Evolutionary conservation across 106 monocot genomes (phyloP).

Genomic region (Phalaenopsis equestris): DNA sequence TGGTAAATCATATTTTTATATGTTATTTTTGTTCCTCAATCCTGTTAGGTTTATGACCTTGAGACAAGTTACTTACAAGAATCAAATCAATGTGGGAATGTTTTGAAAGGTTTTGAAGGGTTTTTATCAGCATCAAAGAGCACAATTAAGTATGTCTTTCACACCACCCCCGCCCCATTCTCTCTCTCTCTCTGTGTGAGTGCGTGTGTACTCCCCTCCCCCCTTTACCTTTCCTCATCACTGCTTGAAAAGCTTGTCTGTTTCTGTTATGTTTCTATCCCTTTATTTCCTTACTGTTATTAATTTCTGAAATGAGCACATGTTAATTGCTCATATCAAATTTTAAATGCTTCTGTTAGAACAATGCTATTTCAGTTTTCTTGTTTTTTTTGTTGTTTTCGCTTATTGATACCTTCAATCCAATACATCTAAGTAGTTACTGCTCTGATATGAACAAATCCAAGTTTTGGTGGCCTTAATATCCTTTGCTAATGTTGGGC

Average conservation of each 20-base stretch:
- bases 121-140: slow-evolving; percentile 89
- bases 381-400: background rate
- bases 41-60: slow-evolving; percentile 75
- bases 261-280: background rate
- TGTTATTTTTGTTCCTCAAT: slow-evolving; percentile 1
- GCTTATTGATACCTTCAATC: background rate
- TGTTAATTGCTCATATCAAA: background rate
- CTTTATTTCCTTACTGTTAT: background rate
- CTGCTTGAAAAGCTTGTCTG: background rate
- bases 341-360: background rate
- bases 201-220: background rate
- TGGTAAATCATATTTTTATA: background rate
- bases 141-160: slow-evolving; percentile 46
- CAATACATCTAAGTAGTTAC: background rate
- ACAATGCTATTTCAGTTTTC: background rate
- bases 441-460: background rate
- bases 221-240: background rate
- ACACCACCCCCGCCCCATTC: background rate
- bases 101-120: slow-evolving; percentile 92
- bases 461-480: background rate
- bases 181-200: background rate
- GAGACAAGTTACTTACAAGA: slow-evolving; percentile 92
- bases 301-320: background rate
- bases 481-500: background rate
- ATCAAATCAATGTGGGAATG: slow-evolving; percentile 81